phyloP scores from a whole-genome alignment of 805 yeast species.

The Deakozyma indianensis region DNA sequence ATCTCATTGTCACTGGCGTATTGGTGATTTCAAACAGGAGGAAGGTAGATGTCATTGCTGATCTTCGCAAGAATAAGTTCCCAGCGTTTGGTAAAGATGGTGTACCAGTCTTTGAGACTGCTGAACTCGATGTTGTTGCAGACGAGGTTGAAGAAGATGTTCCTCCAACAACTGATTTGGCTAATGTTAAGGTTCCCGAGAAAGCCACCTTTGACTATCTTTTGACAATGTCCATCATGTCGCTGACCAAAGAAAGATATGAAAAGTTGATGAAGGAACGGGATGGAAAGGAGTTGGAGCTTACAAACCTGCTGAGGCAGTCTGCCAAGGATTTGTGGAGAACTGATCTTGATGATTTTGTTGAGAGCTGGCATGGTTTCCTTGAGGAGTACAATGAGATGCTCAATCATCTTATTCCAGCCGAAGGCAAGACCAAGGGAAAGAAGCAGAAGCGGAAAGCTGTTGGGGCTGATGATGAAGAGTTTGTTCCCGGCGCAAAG shows the following conservation, averaged over 20 bases:
- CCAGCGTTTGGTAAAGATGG: constrained; percentile 61
- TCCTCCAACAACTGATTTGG: constrained; percentile 18
- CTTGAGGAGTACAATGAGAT: constrained; percentile 48
- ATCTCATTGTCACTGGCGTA: constrained; percentile 68
- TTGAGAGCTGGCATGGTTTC: constrained; percentile 51
- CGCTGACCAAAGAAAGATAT: constrained; percentile 80
- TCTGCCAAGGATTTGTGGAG: constrained; percentile 84
- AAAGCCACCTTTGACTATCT: constrained; percentile 70
- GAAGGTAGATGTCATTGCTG: constrained; percentile 45
- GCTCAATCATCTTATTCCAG: constrained; percentile 35
- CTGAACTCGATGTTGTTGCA: constrained; percentile 26
- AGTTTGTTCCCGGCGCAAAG: constrained; percentile 14
- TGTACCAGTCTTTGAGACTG: constrained; percentile 35
- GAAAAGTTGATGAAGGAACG: constrained; percentile 62
- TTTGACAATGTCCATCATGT: constrained; percentile 87
- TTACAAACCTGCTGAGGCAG: constrained; percentile 47
- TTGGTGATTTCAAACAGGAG: constrained; percentile 64
- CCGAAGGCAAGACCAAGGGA: constrained; percentile 5
- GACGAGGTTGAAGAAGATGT: constrained; percentile 18
- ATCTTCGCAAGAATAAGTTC: constrained; percentile 50
- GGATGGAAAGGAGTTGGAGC: constrained; percentile 56
- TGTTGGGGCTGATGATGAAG: constrained; percentile 22
- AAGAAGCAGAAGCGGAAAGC: constrained; percentile 19
- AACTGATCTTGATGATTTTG: constrained; percentile 64
- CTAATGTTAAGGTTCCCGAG: constrained; percentile 28